Evolutionary conservation across 495 filamentous ascomycete genomes (phyloP).

Genomic region (Annulohypoxylon stygium): DNA sequence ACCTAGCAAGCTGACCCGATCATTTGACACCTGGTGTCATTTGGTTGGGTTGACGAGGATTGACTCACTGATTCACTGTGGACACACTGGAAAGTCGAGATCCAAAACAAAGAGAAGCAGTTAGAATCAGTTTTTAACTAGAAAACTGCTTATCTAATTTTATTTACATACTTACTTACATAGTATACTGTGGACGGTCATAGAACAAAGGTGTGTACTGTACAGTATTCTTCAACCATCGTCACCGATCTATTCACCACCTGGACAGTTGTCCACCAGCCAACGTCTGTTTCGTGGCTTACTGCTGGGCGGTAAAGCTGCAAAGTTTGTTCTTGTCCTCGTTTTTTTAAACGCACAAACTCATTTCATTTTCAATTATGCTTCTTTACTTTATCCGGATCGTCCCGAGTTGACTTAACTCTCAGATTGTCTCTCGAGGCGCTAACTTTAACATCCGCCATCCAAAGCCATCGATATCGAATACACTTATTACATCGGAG

Average conservation of each 20-base stretch:
- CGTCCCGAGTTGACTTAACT: too few species aligned
- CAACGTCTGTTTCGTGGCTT: background rate
- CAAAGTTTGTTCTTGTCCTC: background rate
- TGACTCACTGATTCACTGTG: conserved; percentile 3
- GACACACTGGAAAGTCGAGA: background rate
- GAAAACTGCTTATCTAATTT: conserved; percentile 12
- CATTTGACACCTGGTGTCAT: background rate
- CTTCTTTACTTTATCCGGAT: background rate
- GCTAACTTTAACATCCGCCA: too few species aligned
- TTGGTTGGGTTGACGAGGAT: background rate
- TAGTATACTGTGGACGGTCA: background rate
- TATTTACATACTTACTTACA: background rate
- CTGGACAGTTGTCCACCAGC: background rate
- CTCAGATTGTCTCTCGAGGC: too few species aligned
- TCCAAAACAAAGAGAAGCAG: conserved; percentile 8
- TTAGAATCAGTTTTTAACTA: background rate
- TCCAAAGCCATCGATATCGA: too few species aligned
- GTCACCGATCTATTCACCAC: background rate
- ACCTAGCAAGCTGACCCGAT: background rate
- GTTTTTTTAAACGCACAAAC: background rate
- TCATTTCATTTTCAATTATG: background rate
- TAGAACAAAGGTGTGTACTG: background rate
- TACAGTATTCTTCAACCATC: background rate
- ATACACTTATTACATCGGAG: too few species aligned
- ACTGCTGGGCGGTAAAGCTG: background rate